These are phyloP conservation scores for Pyrus pyrifolia DNA, from an alignment of 306 rosid genomes.

Conservation along the genomic window DNA sequence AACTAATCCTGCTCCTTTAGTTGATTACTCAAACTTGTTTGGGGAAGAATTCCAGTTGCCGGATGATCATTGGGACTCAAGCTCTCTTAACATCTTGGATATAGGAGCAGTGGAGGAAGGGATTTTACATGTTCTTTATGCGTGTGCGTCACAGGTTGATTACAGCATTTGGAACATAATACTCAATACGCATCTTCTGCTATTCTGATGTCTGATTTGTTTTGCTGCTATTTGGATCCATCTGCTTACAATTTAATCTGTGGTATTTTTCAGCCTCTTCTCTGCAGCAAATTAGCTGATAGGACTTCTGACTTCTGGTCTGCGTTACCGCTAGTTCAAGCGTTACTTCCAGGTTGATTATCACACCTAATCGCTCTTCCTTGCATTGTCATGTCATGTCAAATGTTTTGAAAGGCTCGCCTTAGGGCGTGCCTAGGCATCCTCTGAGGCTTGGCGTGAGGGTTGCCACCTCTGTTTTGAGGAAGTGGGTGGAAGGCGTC, in stretches of 20 bases:
- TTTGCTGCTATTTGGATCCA: not conserved
- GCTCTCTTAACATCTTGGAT: slow-evolving; percentile 72
- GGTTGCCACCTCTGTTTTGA: too few species aligned
- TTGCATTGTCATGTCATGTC: not conserved
- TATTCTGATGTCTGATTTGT: slow-evolving; percentile 12
- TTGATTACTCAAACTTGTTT: slow-evolving; percentile 70
- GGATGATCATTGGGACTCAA: slow-evolving; percentile 70
- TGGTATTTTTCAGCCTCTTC: slow-evolving; percentile 55
- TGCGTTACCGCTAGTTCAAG: slow-evolving; percentile 76
- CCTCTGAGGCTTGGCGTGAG: too few species aligned
- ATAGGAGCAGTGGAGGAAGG: slow-evolving; percentile 88
- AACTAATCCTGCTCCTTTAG: slow-evolving; percentile 35
- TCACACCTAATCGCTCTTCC: slow-evolving; percentile 5
- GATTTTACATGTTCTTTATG: slow-evolving; percentile 76
- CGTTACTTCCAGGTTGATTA: slow-evolving; percentile 82
- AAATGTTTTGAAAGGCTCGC: too few species aligned
- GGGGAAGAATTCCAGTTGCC: slow-evolving; percentile 77
- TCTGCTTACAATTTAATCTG: slow-evolving; percentile 12
- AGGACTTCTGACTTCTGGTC: slow-evolving; percentile 70
- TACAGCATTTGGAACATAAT: slow-evolving; percentile 21
- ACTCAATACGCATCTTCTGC: not conserved
- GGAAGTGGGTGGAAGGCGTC: too few species aligned
- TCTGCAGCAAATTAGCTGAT: slow-evolving; percentile 84
- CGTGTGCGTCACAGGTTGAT: slow-evolving; percentile 88
- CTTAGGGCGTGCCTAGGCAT: too few species aligned